Evolutionary conservation across 805 yeast species (phyloP), one percentile per base, ranked within the genome.

Genomic region (Nakazawaea peltata): DNA sequence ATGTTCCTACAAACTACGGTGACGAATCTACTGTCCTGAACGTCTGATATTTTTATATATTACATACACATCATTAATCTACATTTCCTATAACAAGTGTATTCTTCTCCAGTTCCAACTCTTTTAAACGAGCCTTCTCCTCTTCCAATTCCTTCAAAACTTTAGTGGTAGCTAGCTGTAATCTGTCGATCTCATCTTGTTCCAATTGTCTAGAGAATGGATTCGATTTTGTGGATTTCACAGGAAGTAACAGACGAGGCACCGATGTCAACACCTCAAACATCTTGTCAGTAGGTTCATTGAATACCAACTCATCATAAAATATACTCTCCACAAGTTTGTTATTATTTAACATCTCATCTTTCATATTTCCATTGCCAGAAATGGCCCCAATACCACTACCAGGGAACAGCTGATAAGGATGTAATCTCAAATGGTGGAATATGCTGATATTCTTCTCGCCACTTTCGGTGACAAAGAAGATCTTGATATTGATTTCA

Each of bases 261-360:
- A 71, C 69, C 26, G 65, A 55, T 5, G 95, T 83, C 49, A 90
- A 66, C 4, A 77, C 61, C 45, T 81, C 85, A 59, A 92, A 90
- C 57, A 87, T 74, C 15, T 71, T 71, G 47, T 92, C 97, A 5
- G 96, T 87, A 3, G 98, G 98, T 56, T 92, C 98, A 53, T 82
- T 85, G 52, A 92, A 92, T 2, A 92, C 95, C 14, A 92, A 61
- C 53, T 92, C 98, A 51, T 92, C 98, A 49, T 81, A 92, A 27
- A 79, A 59, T 2, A 75, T 57, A 31, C 82, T 69, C 42, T 76
- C 71, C 2, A 82, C 81, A 4, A 61, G 55, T 1, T 65, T 60
- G 4, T 54, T 50, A 32, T 57, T 55, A 26, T 49, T 49, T n/a
- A n/a, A n/a, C 23, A 21, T 21, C 7, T 21, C 23, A 8, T 21